Base-by-base conservation (phyloP, 2,329 filamentous ascomycete genomes). In the Trichoderma atrobrunneum region DNA sequence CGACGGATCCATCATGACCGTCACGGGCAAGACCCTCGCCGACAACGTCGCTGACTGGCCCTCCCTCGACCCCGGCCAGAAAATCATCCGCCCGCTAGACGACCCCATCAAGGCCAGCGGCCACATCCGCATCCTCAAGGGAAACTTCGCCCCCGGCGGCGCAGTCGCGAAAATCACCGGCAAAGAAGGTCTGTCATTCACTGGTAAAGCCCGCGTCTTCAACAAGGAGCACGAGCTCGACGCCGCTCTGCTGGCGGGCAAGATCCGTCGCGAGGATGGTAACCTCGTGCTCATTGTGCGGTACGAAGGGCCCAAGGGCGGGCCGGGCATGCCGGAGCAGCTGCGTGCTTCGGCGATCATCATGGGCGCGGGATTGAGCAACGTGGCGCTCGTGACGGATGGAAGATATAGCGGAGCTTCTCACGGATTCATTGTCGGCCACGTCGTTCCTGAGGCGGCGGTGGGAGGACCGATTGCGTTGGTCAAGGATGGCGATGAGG, bases 81-180 rank as follows among this genome's bases (percentile, higher is more conserved):
- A 88, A 61, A 93, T 98, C 79, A 97, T 98, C 80, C 95, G 98
- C 79, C 90, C 92, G 0, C 85, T 98, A 10, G 85, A 87, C 14
- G 75, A 89, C 77, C 87, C 87, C 66, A 95, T 97, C 85, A 98
- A 98, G 81, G 76, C 86, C 1, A 93, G 91, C 0, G 95, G 95
- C 57, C 95, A 98, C 81, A 88, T 98, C 73, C 94, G 95, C 81
- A 93, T 98, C 73, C 87, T 98, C 4, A 88, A 89, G 73, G 95
- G 95, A 24, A 97, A 97, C 80, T 87, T 98, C 36, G 93, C 95
- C 3, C 95, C 95, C 1, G 92, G 90, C 12, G 95, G 95, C 39
- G 93, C 95, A 1, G 95, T 98, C 1, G 95, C 94, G 73, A 98
- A 98, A 82, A 98, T 98, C 81, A 98, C 95, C 0, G 95, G 95